These are phyloP conservation scores for Prinsepia uniflora DNA, from an alignment of 306 rosid species.

Conservation along the genomic window DNA sequence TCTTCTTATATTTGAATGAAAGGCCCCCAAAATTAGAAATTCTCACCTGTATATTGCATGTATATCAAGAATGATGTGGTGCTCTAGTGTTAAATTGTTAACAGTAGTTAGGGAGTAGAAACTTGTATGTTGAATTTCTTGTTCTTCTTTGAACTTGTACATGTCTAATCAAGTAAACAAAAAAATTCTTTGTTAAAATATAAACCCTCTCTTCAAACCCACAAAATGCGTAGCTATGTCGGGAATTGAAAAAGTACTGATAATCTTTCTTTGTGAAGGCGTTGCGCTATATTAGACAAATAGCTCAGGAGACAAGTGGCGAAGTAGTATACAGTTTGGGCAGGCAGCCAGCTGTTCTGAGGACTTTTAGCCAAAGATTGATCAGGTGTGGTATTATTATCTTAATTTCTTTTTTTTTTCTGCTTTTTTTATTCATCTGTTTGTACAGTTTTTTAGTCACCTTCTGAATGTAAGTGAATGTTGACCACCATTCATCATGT, in stretches of 20 bases:
- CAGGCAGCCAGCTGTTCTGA: constrained; percentile 90
- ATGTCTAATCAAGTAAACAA: no score
- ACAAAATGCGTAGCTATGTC: background rate
- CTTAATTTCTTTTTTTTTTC: constrained; percentile 7
- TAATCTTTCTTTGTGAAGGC: constrained; percentile 48
- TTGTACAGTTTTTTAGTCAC: background rate
- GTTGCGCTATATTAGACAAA: constrained; percentile 77
- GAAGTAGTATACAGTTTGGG: constrained; percentile 95
- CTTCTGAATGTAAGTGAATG: background rate
- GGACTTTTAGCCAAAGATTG: constrained; percentile 94
- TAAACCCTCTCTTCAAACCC: background rate
- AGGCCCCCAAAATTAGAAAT: background rate
- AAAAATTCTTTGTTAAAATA: background rate
- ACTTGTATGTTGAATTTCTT: no score
- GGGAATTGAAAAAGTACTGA: constrained; percentile 17
- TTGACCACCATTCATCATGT: background rate
- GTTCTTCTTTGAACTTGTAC: no score
- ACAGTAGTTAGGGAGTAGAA: no score
- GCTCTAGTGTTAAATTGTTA: background rate
- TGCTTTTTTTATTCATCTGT: background rate
- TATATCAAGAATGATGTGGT: background rate
- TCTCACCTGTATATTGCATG: background rate
- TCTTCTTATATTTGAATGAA: background rate
- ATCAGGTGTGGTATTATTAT: constrained; percentile 49
- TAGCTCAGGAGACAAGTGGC: constrained; percentile 96